These are phyloP conservation scores for Ziziphus jujuba DNA, from an alignment of 306 rosid genomes.

Conservation along the genomic window DNA sequence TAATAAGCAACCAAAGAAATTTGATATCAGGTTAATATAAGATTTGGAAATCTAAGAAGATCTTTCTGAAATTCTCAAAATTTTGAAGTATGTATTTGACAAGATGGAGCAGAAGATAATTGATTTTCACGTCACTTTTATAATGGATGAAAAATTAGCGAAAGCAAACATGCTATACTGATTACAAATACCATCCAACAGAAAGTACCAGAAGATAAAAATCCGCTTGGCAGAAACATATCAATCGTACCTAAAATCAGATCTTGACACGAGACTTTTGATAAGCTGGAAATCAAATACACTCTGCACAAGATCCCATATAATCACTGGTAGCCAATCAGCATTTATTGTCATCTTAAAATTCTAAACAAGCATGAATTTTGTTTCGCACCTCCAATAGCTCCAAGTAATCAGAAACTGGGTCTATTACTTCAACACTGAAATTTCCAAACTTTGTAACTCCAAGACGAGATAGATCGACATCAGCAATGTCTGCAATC, in stretches of 20 bases:
- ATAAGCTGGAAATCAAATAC: conserved; percentile 90
- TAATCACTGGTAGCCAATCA: conserved; percentile 24
- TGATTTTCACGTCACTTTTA: not conserved
- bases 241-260: conserved; percentile 70
- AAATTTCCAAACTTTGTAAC: conserved; percentile 72
- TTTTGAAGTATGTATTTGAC: not conserved
- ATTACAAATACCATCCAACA: not conserved
- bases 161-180: not conserved
- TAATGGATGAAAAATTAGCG: too few species aligned
- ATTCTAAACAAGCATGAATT: conserved; percentile 12
- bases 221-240: conserved; percentile 8
- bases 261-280: conserved; percentile 64
- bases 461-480: conserved; percentile 75
- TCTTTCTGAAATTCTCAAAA: too few species aligned
- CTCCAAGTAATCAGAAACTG: conserved; percentile 92
- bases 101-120: not conserved
- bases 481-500: conserved; percentile 82
- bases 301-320: conserved; percentile 53
- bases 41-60: too few species aligned
- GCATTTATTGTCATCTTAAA: conserved; percentile 23
- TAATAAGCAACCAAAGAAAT: too few species aligned
- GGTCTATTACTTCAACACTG: conserved; percentile 85
- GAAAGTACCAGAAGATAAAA: conserved; percentile 14
- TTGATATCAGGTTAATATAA: too few species aligned
- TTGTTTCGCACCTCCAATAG: conserved; percentile 69